Evolutionary conservation across 768 basidiomycete genomes (phyloP), one percentile per base, ranked within the genome.

Genomic region (Russula vinacea): DNA sequence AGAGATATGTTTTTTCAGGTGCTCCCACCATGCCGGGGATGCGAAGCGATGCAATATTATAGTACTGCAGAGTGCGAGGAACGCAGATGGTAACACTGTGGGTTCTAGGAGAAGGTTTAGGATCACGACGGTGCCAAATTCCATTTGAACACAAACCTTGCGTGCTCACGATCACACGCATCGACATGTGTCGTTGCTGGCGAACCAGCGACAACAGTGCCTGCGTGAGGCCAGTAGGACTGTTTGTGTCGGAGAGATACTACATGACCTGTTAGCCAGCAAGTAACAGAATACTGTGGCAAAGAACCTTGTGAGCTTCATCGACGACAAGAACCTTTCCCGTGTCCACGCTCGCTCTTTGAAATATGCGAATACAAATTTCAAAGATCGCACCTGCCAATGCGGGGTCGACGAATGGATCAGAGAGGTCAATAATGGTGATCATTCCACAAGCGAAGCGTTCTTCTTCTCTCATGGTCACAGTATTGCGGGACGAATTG

Each of bases 1-100:
- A 0, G 86, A 83, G 5, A 90, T 85, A 68, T 89, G 88, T 22
- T 84, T 81, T 1, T 80, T 76, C 0, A 90, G 70, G 67, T 90
- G 87, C 0, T 84, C 79, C 84, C 87, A 88, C 89, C 89, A 90
- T 2, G 85, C 78, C 0, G 86, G 86, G 0, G 89, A 90, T 0
- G 88, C 88, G 71, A 90, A 90, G 1, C 89, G 78, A 66, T 90
- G 89, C 2, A 89, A 67, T n/a, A 90, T 81, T 0, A 83, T 73
- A 0, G 89, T 75, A 1, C 82, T 82, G 59, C 87, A 89, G 1
- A 90, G 76, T 63, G 88, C 88, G 1, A 90, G 75, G 3, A 90
- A 73, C 0, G 85, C 83, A 0, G 86, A 79, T 3, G 88, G 88
- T 1, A 90, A 81, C 5, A 89, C 84, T 0, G 87, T 90, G 0